Evolutionary conservation across 148 eudicot species (phyloP), one percentile per base, ranked within the genome.

Genomic region (Chenopodium album): DNA sequence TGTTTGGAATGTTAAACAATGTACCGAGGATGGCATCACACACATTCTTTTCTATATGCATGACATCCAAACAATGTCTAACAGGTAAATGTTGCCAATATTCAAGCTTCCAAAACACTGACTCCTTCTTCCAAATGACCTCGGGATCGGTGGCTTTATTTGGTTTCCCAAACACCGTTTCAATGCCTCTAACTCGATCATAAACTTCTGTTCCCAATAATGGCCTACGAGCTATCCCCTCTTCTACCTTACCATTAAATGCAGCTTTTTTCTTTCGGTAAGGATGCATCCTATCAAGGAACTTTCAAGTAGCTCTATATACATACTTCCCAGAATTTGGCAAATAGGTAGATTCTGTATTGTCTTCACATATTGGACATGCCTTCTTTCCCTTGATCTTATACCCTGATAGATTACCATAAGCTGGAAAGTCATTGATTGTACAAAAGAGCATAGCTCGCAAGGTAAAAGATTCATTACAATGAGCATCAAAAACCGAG

Each of bases 361-460:
- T 26, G 2, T 76, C 66, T 16, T 11, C 75, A 82, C 80, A 82
- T 0, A 76, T 37, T 2, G 69, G 87, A 41, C 82, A 82, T 32
- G 79, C 71, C 37, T 44, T 26, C 6, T 77, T 22, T 29, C 84
- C 87, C 63, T 78, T 73, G 4, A 44, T 67, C 20, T 50, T 79
- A 50, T 72, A 79, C 9, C 80, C 77, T 0, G 69, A 74, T 2
- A 82, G 31, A 60, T 78, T 78, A 1, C 75, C 79, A 69, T 85
- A 78, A 0, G 65, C 75, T 7, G 78, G 82, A 60, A 86, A 86
- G n/a, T 86, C 81, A 67, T 81, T 86, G 1, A 83, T 77, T 0
- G 79, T 86, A 26, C 84, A 83, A 47, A 80, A 77, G 11, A 86
- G 20, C 63, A 79, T 70, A 14, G 74, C 82, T 82, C 79, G 20